phyloP scores from a whole-genome alignment of 345 rosid species.

The Trapa incisa region DNA sequence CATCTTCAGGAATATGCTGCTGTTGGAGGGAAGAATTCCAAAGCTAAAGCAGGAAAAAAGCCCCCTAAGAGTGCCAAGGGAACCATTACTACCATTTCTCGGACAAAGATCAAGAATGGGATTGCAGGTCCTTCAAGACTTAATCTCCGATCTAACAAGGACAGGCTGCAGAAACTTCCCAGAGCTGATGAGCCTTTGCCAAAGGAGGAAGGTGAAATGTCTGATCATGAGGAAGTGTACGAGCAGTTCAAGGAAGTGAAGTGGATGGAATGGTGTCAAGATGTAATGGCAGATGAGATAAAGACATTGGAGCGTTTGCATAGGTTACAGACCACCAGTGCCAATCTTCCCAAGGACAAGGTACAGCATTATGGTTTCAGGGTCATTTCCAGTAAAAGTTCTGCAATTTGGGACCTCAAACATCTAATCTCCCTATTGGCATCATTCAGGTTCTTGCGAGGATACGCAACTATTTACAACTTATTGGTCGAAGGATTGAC shows the following conservation, averaged over 20 bases:
- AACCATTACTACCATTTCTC: slow-evolving; percentile 28
- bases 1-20: slow-evolving; percentile 63
- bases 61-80: slow-evolving; percentile 54
- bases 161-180: slow-evolving; percentile 46
- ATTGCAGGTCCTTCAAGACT: slow-evolving; percentile 33
- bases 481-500: slow-evolving; percentile 78
- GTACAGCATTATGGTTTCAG: slow-evolving; percentile 15
- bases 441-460: slow-evolving; percentile 67
- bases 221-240: slow-evolving; percentile 82
- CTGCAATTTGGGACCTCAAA: not conserved
- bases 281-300: slow-evolving; percentile 66
- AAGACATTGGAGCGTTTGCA: slow-evolving; percentile 77
- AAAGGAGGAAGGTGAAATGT: slow-evolving; percentile 99
- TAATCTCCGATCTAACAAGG: slow-evolving; percentile 27
- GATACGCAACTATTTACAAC: slow-evolving; percentile 88
- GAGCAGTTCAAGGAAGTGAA: slow-evolving; percentile 97
- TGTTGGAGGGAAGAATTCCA: slow-evolving; percentile 60
- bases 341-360: slow-evolving; percentile 94
- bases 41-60: slow-evolving; percentile 57
- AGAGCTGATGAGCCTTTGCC: slow-evolving; percentile 57
- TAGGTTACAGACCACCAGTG: slow-evolving; percentile 83
- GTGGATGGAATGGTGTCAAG: slow-evolving; percentile 99
- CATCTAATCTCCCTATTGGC: not conserved
- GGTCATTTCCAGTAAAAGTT: not conserved
- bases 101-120: slow-evolving; percentile 45